phyloP scores from a whole-genome alignment of 305 asterid species.

The Withania somnifera region DNA sequence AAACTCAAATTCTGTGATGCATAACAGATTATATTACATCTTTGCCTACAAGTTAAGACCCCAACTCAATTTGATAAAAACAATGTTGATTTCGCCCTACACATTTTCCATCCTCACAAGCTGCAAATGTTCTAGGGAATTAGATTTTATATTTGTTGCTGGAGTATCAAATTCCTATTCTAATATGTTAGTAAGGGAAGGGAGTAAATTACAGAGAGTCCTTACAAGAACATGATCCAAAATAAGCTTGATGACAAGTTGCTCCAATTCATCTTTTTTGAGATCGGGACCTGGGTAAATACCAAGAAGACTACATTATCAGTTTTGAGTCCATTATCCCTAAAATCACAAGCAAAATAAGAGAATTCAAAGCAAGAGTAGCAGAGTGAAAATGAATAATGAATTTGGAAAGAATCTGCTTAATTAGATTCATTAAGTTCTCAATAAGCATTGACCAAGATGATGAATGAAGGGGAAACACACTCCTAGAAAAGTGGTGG shows the following conservation, averaged over 20 bases:
- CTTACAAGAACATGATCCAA: conserved; percentile 74
- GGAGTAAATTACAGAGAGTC: background rate
- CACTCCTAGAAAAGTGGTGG: too few relatives aligned
- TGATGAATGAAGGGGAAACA: background rate
- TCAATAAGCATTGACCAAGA: background rate
- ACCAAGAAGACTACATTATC: conserved; percentile 8
- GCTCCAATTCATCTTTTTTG: conserved; percentile 73
- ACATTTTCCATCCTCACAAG: background rate
- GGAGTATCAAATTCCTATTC: background rate
- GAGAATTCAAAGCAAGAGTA: background rate
- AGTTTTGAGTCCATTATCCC: background rate
- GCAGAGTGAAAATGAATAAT: background rate
- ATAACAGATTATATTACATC: background rate
- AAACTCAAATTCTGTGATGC: background rate
- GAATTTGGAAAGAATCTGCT: background rate
- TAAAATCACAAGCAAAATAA: background rate
- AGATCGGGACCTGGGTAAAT: conserved; percentile 50
- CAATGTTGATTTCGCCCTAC: background rate
- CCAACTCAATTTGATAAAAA: background rate
- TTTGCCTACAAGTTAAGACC: background rate
- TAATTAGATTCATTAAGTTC: background rate
- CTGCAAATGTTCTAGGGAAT: background rate
- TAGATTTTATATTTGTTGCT: background rate
- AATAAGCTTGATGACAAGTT: conserved; percentile 61
- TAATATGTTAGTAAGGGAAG: background rate